Evolutionary conservation across 83 land plant genomes (phyloP).

Genomic region (Diphasiastrum complanatum): DNA sequence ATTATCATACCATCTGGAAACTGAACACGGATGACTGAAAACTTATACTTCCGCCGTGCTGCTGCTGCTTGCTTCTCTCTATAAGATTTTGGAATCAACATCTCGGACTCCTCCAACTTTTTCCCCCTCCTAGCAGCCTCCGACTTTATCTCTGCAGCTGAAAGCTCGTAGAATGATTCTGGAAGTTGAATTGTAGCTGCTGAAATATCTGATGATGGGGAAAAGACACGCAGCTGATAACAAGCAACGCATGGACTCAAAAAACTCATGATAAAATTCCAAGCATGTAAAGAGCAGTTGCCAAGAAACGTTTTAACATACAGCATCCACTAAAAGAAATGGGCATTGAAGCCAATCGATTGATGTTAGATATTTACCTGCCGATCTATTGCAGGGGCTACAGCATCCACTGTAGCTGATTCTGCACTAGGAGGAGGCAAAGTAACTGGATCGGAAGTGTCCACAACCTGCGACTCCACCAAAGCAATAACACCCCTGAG

Average conservation of each 20-base stretch:
- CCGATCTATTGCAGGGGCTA: no score
- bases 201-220: slow-evolving; percentile 50
- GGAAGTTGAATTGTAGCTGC: slow-evolving; percentile 70
- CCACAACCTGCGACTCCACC: slow-evolving; percentile 32
- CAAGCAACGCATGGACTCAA: neutral
- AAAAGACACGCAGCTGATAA: slow-evolving; percentile 61
- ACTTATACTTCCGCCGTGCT: slow-evolving; percentile 44
- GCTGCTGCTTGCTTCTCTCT: slow-evolving; percentile 63
- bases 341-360: no score
- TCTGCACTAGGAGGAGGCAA: neutral
- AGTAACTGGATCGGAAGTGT: neutral
- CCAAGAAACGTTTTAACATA: neutral
- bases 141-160: slow-evolving; percentile 56
- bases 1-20: slow-evolving; percentile 86
- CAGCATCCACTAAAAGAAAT: no score
- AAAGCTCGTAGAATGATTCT: slow-evolving; percentile 59
- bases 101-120: slow-evolving; percentile 72
- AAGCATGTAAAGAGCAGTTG: neutral
- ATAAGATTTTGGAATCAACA: slow-evolving; percentile 64
- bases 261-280: neutral
- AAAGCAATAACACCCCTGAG: slow-evolving; percentile 29
- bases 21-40: slow-evolving; percentile 54
- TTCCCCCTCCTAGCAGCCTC: slow-evolving; percentile 64
- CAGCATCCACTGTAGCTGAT: neutral
- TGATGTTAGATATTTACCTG: no score